Percentiles rank a stretch among this genome's conserved stretches.
These are phyloP conservation scores for Scytalidium sp. DNA, from an alignment of 2,329 filamentous ascomycete genomes.

Conservation along the genomic window DNA sequence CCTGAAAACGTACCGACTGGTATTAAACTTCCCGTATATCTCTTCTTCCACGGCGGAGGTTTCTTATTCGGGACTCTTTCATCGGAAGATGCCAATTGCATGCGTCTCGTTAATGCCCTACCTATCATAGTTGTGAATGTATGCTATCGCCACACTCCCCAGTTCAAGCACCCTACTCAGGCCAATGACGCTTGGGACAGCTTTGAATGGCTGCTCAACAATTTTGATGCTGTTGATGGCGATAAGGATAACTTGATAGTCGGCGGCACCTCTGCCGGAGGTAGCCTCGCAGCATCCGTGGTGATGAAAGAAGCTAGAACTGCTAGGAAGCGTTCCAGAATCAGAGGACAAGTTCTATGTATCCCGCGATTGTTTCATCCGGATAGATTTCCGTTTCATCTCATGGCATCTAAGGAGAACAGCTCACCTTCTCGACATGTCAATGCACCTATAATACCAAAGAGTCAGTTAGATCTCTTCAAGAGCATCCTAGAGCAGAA, in stretches of 20 bases:
- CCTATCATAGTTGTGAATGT: conserved; percentile 39
- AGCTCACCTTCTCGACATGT: not conserved
- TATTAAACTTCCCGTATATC: conserved; percentile 43
- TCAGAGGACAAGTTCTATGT: conserved; percentile 50
- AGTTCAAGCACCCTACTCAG: conserved; percentile 47
- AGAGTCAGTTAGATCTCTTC: not conserved
- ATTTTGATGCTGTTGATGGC: conserved; percentile 35
- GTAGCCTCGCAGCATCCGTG: conserved; percentile 40
- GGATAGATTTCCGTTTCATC: conserved; percentile 5
- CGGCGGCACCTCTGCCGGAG: conserved; percentile 48
- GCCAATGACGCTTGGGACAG: conserved; percentile 53
- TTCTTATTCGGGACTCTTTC: conserved; percentile 52
- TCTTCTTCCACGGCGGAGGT: conserved; percentile 54
- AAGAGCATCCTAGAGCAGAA: not conserved
- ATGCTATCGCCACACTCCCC: conserved; percentile 58
- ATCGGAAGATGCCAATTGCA: conserved; percentile 51
- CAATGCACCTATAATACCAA: not conserved
- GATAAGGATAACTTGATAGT: conserved; percentile 38
- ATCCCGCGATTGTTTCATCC: conserved; percentile 41
- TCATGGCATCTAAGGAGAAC: not conserved
- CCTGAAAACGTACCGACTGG: conserved; percentile 29
- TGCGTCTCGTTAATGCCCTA: conserved; percentile 32
- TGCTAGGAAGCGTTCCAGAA: conserved; percentile 19
- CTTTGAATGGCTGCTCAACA: conserved; percentile 49
- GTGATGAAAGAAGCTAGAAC: conserved; percentile 34